phyloP scores from a whole-genome alignment of 1,284 basidiomycete genomes.

The Cryptococcus hybrid region DNA sequence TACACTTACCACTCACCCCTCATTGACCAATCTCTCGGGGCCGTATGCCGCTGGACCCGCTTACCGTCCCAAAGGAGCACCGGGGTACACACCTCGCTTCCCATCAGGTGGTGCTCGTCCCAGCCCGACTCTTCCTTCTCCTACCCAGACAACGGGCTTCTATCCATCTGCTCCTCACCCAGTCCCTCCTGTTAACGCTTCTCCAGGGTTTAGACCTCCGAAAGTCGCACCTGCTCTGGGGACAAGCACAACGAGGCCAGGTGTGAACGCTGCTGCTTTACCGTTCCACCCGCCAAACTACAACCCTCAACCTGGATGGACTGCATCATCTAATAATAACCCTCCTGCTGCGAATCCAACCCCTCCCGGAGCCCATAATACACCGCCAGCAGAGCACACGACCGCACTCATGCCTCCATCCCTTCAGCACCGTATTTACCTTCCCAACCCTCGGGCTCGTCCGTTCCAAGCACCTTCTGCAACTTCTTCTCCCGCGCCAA shows the following conservation, averaged over 20 bases:
- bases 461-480: conserved; percentile 39
- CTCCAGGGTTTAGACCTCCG: conserved; percentile 19
- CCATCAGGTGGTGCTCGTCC: conserved; percentile 30
- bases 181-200: conserved; percentile 16
- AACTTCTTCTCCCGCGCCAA: conserved; percentile 37
- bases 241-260: conserved; percentile 1
- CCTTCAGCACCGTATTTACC: conserved; percentile 49
- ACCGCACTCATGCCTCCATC: conserved; percentile 46
- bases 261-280: conserved; percentile 36
- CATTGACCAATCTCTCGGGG: conserved; percentile 23
- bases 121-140: conserved; percentile 14
- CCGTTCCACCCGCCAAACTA: conserved; percentile 35
- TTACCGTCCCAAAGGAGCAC: conserved; percentile 30
- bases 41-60: conserved; percentile 24
- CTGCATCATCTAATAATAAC: too few species aligned
- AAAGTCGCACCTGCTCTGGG: conserved; percentile 5
- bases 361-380: not conserved
- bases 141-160: conserved; percentile 24
- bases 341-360: too few species aligned
- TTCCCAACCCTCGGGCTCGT: conserved; percentile 42
- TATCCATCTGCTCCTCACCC: conserved; percentile 13
- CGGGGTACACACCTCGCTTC: conserved; percentile 33
- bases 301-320: not conserved
- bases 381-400: conserved; percentile 29
- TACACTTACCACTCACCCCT: conserved; percentile 27